These are phyloP conservation scores for Senna siamea DNA, from an alignment of 306 rosid genomes.

Conservation along the genomic window DNA sequence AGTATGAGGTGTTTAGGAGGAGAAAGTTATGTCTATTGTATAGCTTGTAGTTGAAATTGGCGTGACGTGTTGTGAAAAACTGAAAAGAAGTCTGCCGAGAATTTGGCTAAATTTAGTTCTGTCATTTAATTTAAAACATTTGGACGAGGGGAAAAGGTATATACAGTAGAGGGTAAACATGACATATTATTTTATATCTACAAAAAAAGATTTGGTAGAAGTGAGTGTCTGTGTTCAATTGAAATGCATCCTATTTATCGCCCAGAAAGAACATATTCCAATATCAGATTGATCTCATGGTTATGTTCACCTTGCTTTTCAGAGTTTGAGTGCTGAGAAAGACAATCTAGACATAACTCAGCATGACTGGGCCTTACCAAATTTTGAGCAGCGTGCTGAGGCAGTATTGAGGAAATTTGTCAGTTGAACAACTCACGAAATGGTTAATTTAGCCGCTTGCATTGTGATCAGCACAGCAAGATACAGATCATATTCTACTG, in stretches of 20 bases:
- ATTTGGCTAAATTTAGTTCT: neutral
- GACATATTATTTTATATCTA: neutral
- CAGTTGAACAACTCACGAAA: constrained; percentile 38
- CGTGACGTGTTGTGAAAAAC: neutral
- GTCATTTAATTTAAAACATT: neutral
- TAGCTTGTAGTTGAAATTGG: constrained; percentile 3
- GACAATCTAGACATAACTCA: constrained; percentile 96
- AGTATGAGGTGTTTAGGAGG: neutral
- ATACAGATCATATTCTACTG: neutral
- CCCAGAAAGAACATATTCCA: neutral
- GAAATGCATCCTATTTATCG: neutral
- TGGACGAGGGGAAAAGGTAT: neutral
- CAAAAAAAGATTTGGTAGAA: neutral
- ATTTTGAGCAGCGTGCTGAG: constrained; percentile 75
- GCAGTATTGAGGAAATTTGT: constrained; percentile 56
- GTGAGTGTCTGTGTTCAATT: neutral
- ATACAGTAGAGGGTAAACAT: neutral
- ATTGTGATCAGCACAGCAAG: neutral
- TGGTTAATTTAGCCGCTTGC: neutral
- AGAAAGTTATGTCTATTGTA: neutral
- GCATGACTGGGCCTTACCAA: constrained; percentile 89
- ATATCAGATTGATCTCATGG: neutral
- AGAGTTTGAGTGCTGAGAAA: constrained; percentile 93
- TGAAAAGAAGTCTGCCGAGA: neutral
- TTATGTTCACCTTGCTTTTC: constrained; percentile 37